phyloP scores from a whole-genome alignment of 2,329 filamentous ascomycete species.

The Colletotrichum trifolii region DNA sequence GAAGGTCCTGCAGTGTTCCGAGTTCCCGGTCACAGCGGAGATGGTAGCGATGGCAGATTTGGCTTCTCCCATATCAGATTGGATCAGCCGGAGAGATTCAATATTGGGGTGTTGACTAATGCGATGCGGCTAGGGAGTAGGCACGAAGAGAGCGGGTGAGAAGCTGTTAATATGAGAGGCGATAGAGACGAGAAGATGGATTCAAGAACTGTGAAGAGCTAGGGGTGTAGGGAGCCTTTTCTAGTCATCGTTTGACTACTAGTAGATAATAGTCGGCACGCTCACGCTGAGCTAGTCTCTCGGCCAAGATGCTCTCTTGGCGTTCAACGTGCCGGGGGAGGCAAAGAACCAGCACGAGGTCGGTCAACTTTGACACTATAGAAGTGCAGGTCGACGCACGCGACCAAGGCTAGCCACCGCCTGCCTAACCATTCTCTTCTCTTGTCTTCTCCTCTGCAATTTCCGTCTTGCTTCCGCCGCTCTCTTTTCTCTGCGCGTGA shows the following conservation, averaged over 20 bases:
- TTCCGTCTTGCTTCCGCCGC: background rate
- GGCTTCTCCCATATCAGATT: constrained; percentile 14
- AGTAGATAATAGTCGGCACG: background rate
- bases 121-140: background rate
- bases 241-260: constrained; percentile 1
- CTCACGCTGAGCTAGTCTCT: background rate
- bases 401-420: background rate
- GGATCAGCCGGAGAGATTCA: background rate
- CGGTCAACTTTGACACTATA: background rate
- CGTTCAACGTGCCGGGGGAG: constrained; percentile 2
- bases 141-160: background rate
- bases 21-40: background rate
- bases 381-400: background rate
- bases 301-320: background rate
- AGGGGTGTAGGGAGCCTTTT: constrained; percentile 7
- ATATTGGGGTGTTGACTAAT: too few species aligned
- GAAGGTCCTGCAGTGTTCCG: constrained; percentile 2
- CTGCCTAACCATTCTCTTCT: background rate
- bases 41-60: background rate
- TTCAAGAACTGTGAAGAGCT: background rate
- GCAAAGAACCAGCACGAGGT: constrained; percentile 1
- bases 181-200: background rate
- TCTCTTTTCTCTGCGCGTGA: background rate
- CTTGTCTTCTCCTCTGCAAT: background rate
- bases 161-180: background rate